phyloP scores from a whole-genome alignment of 352 stramenopile genomes.

The Achlya hypogyna region DNA sequence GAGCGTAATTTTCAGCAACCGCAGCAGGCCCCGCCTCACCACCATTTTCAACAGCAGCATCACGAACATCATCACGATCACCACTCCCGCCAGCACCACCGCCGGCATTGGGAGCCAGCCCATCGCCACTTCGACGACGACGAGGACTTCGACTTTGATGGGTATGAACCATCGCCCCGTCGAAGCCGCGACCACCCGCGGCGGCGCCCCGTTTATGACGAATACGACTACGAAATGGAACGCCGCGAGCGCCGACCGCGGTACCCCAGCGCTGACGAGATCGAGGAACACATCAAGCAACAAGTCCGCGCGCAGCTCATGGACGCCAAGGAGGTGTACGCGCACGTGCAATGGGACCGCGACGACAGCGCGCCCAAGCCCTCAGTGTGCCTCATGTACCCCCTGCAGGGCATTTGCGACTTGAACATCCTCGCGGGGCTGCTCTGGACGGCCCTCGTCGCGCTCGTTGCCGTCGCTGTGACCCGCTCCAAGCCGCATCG shows the following conservation, averaged over 20 bases:
- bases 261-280: neutral
- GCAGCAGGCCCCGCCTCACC: too few species aligned
- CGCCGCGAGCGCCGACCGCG: neutral
- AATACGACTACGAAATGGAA: too few species aligned
- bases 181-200: too few species aligned
- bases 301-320: conserved; percentile 11
- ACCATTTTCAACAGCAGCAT: too few species aligned
- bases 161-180: too few species aligned
- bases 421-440: conserved; percentile 14
- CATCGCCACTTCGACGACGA: too few species aligned
- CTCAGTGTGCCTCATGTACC: neutral
- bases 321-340: conserved; percentile 1
- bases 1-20: too few species aligned
- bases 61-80: too few species aligned
- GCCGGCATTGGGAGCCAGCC: too few species aligned
- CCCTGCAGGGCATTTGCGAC: conserved; percentile 4
- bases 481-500: neutral
- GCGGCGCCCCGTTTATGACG: too few species aligned
- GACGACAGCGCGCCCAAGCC: neutral
- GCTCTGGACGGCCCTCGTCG: conserved; percentile 11
- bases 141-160: too few species aligned
- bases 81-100: too few species aligned
- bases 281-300: conserved; percentile 14
- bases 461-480: neutral
- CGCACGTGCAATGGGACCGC: neutral